phyloP scores from a whole-genome alignment of 441 rosid species.

The Croton setiger region DNA sequence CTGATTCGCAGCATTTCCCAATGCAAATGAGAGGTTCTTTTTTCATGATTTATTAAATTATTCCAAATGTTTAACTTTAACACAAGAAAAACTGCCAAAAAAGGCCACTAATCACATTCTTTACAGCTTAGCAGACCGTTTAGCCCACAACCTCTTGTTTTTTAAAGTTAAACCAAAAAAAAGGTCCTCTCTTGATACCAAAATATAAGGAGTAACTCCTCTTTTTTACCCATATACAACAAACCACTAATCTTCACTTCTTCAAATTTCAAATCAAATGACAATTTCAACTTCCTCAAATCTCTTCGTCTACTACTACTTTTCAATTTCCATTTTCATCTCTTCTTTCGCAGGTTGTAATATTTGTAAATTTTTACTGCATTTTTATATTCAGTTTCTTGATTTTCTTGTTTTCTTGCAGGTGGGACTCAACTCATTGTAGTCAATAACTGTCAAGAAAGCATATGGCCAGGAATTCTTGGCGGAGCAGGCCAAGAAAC shows the following conservation, averaged over 20 bases:
- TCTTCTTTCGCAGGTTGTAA: constrained; percentile 22
- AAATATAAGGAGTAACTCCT: constrained; percentile 1
- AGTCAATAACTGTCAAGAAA: constrained; percentile 55
- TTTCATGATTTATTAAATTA: neutral
- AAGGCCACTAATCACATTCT: neutral
- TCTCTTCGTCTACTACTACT: constrained; percentile 19
- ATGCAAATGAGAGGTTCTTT: neutral
- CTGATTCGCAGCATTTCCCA: neutral
- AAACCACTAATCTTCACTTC: neutral
- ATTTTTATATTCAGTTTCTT: neutral
- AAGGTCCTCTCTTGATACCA: neutral
- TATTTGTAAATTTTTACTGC: neutral
- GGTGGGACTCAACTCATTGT: constrained; percentile 46
- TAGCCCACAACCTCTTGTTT: constrained; percentile 13
- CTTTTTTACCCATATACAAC: too few species aligned
- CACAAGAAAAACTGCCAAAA: neutral
- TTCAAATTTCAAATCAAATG: constrained; percentile 27
- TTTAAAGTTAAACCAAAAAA: neutral
- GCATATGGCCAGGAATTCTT: constrained; percentile 61
- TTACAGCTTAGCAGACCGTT: constrained; percentile 20
- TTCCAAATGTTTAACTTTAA: constrained; percentile 3
- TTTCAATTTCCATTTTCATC: neutral
- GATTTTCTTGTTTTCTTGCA: constrained; percentile 17
- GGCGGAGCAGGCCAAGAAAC: constrained; percentile 46
- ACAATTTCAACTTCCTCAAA: constrained; percentile 14